These are phyloP conservation scores for Periconia macrospinosa DNA, from an alignment of 2,329 filamentous ascomycete genomes.

Conservation along the genomic window DNA sequence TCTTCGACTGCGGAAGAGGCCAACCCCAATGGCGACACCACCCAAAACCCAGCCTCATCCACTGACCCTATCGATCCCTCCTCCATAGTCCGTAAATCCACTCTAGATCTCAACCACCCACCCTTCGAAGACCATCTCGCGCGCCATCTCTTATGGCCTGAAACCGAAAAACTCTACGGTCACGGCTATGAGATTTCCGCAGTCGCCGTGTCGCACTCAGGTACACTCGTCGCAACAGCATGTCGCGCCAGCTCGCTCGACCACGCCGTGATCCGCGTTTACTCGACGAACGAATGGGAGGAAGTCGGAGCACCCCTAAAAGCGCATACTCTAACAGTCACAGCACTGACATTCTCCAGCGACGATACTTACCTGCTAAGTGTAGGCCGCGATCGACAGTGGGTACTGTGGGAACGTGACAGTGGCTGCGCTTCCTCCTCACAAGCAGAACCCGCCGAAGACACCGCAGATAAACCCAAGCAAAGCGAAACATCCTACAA, in stretches of 20 bases:
- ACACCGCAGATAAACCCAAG: neutral
- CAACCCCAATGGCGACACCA: slow-evolving; percentile 18
- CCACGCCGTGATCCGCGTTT: slow-evolving; percentile 90
- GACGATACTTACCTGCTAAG: slow-evolving; percentile 79
- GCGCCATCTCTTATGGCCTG: slow-evolving; percentile 91
- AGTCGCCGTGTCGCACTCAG: slow-evolving; percentile 75
- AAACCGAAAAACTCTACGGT: slow-evolving; percentile 94
- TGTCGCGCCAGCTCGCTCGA: slow-evolving; percentile 91
- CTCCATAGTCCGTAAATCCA: slow-evolving; percentile 60
- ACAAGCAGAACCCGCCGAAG: neutral
- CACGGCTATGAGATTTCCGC: slow-evolving; percentile 97
- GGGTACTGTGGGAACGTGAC: slow-evolving; percentile 73
- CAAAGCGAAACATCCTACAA: slow-evolving; percentile 52
- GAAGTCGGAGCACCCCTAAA: slow-evolving; percentile 80
- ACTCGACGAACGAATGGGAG: slow-evolving; percentile 84
- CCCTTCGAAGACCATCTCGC: slow-evolving; percentile 89
- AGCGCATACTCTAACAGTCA: slow-evolving; percentile 86
- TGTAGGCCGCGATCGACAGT: slow-evolving; percentile 88
- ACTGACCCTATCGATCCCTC: slow-evolving; percentile 58
- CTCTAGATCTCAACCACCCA: slow-evolving; percentile 69
- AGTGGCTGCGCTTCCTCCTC: slow-evolving; percentile 1
- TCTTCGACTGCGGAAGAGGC: slow-evolving; percentile 52
- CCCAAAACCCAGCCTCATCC: neutral
- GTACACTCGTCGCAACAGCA: slow-evolving; percentile 79
- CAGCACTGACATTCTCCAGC: slow-evolving; percentile 75